phyloP scores from a whole-genome alignment of 2,329 filamentous ascomycete species.

The Pseudogymnoascus sp. region DNA sequence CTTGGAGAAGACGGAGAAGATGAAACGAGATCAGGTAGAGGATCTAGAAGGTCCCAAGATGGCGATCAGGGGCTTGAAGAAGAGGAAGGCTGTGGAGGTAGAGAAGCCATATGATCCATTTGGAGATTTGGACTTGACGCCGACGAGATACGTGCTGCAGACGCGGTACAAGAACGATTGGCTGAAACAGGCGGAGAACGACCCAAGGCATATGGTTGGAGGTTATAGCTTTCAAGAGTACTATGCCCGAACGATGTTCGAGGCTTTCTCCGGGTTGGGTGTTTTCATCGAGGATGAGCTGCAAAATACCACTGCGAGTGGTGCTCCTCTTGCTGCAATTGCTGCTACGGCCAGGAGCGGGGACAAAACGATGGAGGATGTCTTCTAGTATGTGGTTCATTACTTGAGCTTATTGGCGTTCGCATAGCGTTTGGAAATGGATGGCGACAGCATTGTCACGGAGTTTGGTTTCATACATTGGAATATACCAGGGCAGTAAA shows the following conservation, averaged over 20 bases:
- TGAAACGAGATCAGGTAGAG: conserved; percentile 31
- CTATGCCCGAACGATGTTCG: conserved; percentile 71
- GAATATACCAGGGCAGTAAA: conserved; percentile 2
- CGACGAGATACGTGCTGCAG: conserved; percentile 64
- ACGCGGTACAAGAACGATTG: conserved; percentile 69
- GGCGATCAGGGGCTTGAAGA: conserved; percentile 77
- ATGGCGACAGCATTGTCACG: conserved; percentile 2
- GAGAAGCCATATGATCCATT: conserved; percentile 85
- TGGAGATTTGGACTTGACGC: conserved; percentile 63
- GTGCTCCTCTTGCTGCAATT: conserved; percentile 34
- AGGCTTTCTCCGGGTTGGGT: conserved; percentile 83
- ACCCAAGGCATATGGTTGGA: conserved; percentile 63
- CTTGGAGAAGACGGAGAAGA: conserved; percentile 63
- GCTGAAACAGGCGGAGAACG: conserved; percentile 60
- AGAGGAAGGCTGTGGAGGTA: conserved; percentile 50
- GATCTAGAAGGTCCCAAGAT: conserved; percentile 32
- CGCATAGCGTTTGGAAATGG: conserved; percentile 7
- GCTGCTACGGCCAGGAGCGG: conserved; percentile 29
- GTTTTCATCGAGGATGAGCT: conserved; percentile 75
- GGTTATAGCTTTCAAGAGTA: conserved; percentile 83
- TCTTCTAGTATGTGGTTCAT: conserved; percentile 31
- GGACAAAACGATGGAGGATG: conserved; percentile 46
- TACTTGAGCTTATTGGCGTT: conserved; percentile 1
- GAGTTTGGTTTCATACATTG: conserved; percentile 8
- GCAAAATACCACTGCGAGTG: conserved; percentile 31